Evolutionary conservation across 2,329 filamentous ascomycete species (phyloP).

Genomic region (Microsporum audouinii): DNA sequence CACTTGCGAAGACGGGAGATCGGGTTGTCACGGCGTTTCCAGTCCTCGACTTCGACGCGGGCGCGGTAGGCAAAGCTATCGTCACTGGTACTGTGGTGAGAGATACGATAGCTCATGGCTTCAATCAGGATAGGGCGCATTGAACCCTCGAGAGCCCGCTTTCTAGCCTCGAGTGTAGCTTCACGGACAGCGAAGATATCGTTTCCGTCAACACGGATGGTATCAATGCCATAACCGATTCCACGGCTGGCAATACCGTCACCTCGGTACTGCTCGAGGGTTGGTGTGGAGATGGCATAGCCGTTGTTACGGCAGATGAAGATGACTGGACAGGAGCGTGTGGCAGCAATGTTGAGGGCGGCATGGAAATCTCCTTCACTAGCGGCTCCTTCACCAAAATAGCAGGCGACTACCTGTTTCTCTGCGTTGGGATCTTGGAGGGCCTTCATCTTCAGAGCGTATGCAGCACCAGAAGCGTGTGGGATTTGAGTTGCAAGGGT

Average conservation of each 20-base stretch:
- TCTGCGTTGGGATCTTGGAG: slow-evolving; percentile 57
- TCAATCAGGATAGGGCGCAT: slow-evolving; percentile 78
- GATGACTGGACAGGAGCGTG: slow-evolving; percentile 71
- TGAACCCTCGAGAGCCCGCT: slow-evolving; percentile 67
- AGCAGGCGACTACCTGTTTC: slow-evolving; percentile 63
- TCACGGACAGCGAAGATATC: slow-evolving; percentile 82
- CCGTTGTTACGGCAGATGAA: slow-evolving; percentile 92
- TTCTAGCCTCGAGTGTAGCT: slow-evolving; percentile 63
- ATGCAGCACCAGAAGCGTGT: slow-evolving; percentile 76
- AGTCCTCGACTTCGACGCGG: slow-evolving; percentile 84
- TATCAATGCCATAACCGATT: slow-evolving; percentile 87
- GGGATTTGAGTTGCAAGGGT: slow-evolving; percentile 81
- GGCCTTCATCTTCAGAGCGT: slow-evolving; percentile 72
- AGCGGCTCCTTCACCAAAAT: slow-evolving; percentile 83
- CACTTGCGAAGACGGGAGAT: slow-evolving; percentile 79
- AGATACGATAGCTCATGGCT: slow-evolving; percentile 96
- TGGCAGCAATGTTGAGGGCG: slow-evolving; percentile 81
- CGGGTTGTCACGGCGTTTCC: slow-evolving; percentile 82
- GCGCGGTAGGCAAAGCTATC: slow-evolving; percentile 95
- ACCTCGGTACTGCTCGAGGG: slow-evolving; percentile 79
- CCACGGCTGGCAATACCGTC: slow-evolving; percentile 82
- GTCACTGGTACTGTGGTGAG: slow-evolving; percentile 91
- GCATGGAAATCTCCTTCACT: slow-evolving; percentile 89
- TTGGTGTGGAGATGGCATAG: slow-evolving; percentile 81
- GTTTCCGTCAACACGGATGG: slow-evolving; percentile 85